Evolutionary conservation across 305 asterid genomes (phyloP).

Genomic region (Rubia tinctorum): DNA sequence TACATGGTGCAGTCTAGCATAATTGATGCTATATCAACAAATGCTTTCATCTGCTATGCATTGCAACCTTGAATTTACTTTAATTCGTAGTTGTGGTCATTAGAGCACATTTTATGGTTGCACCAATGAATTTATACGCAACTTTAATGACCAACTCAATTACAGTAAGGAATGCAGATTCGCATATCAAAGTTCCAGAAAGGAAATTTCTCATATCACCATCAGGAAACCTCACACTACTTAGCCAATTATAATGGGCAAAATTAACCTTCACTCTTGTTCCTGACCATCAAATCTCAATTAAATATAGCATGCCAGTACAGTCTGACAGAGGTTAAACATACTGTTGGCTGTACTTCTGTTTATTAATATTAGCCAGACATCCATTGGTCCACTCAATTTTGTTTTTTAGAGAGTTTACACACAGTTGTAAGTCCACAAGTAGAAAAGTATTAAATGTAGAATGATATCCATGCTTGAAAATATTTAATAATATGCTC

Average conservation of each 20-base stretch:
- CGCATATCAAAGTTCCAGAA: not conserved
- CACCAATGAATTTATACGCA: not conserved
- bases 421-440: not conserved
- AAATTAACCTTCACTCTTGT: not conserved
- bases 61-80: not conserved
- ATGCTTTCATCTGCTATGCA: not conserved
- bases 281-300: not conserved
- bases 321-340: not conserved
- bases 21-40: not conserved
- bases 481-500: constrained; percentile 18
- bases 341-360: not conserved
- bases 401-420: not conserved
- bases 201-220: not conserved
- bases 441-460: not conserved
- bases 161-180: not conserved
- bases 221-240: not conserved
- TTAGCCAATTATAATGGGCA: constrained; percentile 4
- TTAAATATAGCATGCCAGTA: not conserved
- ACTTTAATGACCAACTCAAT: not conserved
- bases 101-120: not conserved
- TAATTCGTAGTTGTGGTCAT: not conserved
- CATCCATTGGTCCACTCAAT: not conserved
- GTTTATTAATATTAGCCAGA: not conserved
- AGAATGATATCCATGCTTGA: not conserved
- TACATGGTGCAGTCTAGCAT: not conserved